A percentile compares a stretch with the other conserved stretches of the same genome.
phyloP scores from a whole-genome alignment of 176 grass and related monocot species.

The Elaeis guineensis region DNA sequence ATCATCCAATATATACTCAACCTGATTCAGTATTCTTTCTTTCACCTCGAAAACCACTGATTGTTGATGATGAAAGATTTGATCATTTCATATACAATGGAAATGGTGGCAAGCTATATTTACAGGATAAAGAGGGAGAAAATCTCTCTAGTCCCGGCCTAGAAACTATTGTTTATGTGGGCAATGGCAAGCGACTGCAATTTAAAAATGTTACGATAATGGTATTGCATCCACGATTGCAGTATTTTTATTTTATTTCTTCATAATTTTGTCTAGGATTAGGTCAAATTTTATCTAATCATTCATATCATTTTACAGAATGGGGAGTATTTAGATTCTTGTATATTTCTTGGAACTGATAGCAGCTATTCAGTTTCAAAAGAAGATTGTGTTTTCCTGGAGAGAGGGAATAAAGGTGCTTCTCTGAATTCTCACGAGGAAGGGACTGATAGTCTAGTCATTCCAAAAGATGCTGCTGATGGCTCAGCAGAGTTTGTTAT shows the following conservation, averaged over 20 bases:
- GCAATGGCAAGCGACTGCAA: constrained; percentile 57
- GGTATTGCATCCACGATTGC: constrained; percentile 40
- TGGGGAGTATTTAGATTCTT: constrained; percentile 92
- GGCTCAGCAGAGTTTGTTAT: constrained; percentile 55
- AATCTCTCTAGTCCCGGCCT: constrained; percentile 43
- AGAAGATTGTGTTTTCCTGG: constrained; percentile 62
- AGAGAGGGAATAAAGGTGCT: constrained; percentile 34
- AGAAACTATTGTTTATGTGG: constrained; percentile 82
- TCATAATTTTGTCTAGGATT: constrained; percentile 6
- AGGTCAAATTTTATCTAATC: constrained; percentile 16
- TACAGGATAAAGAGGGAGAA: constrained; percentile 61
- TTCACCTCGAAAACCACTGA: constrained; percentile 74
- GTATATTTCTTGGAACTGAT: constrained; percentile 68
- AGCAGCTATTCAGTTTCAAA: constrained; percentile 85
- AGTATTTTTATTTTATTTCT: constrained; percentile 25
- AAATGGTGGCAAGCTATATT: constrained; percentile 84
- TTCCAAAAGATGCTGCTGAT: constrained; percentile 21
- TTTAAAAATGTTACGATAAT: constrained; percentile 88
- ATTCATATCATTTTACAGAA: constrained; percentile 34
- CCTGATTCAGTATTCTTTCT: constrained; percentile 47
- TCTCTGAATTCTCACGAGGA: constrained; percentile 24
- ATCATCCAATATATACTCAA: constrained; percentile 62
- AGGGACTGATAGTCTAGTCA: constrained; percentile 20
- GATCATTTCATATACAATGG: constrained; percentile 86
- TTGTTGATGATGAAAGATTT: constrained; percentile 87